Base-by-base conservation (phyloP, 2,329 filamentous ascomycete genomes). In the Fusarium musae region DNA sequence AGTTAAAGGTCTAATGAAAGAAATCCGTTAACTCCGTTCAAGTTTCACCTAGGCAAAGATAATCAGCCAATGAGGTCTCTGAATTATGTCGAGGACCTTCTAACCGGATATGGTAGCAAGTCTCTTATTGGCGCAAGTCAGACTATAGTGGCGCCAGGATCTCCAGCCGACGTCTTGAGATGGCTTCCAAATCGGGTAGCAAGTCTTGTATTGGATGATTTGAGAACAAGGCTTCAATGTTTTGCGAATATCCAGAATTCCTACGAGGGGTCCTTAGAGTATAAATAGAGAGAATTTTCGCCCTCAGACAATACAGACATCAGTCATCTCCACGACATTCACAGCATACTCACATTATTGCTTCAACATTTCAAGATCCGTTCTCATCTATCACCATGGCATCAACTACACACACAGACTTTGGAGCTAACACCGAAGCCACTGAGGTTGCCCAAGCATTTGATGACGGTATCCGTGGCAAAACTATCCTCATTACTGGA, bases 181-280 rank as follows among this genome's bases (percentile, higher is more conserved):
- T 21, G 26, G 32, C 28, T 68, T 62, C 63, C 56, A 2, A 68
- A 68, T 54, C 9, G 16, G 47, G 63, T 54, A 63, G 47, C 6
- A 68, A 68, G 63, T 68, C 65, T 68, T 57, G 32, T 3, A 68
- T 63, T 68, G 63, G 63, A 17, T 2, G 9, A 9, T 16, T 17
- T 1, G 5, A 52, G n/a, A 19, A 5, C 10, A 8, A 52, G 30
- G 47, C 30, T 36, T 52, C 30, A 10, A 19, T 26, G 0, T 4
- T n/a, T n/a, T 50, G 2, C 15, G 11, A 50, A 23, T 19, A 15
- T 19, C 16, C 8, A 19, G 10, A 19, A 8, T 10, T 5, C 2
- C 5, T 10, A 4, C 2, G 2, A 3, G 19, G 16, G 3, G 8
- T 19, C 15, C 8, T 23, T 23, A 23, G 3, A 10, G 16, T 34